Percentiles rank a stretch among this genome's conserved stretches.
Conservation (phyloP, 495 filamentous ascomycete species). For the Jackrogersella minutella region DNA sequence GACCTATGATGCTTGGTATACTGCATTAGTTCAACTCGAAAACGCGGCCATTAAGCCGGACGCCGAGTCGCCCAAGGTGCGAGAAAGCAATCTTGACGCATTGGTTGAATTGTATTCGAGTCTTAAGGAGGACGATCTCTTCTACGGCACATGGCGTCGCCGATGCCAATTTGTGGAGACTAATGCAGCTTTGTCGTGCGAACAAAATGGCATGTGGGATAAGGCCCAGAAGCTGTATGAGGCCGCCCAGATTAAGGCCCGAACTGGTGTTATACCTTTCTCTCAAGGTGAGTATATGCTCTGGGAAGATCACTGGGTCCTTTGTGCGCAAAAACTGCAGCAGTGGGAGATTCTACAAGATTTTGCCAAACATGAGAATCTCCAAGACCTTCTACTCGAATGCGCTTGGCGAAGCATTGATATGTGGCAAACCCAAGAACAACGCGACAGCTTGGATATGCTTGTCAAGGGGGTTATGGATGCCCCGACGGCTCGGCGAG, state of each 20-base stretch:
- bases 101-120: slow-evolving; percentile 88
- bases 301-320: slow-evolving; percentile 99
- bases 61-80: slow-evolving; percentile 80
- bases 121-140: slow-evolving; percentile 93
- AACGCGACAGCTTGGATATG: slow-evolving; percentile 86
- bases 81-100: slow-evolving; percentile 94
- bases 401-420: slow-evolving; percentile 94
- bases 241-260: slow-evolving; percentile 92
- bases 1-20: slow-evolving; percentile 96
- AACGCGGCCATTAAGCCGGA: slow-evolving; percentile 82
- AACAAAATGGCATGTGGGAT: slow-evolving; percentile 99
- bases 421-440: slow-evolving; percentile 84
- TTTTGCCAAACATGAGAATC: slow-evolving; percentile 98
- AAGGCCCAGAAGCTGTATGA: slow-evolving; percentile 97
- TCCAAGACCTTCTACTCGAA: slow-evolving; percentile 96
- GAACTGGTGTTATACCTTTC: slow-evolving; percentile 91
- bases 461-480: slow-evolving; percentile 97
- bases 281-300: slow-evolving; percentile 97
- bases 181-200: slow-evolving; percentile 94
- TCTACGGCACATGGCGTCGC: slow-evolving; percentile 96
- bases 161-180: slow-evolving; percentile 96
- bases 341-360: slow-evolving; percentile 98
- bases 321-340: slow-evolving; percentile 97
- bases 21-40: slow-evolving; percentile 82
- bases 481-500: slow-evolving; percentile 89